Evolutionary conservation across 2,329 filamentous ascomycete genomes (phyloP).

Genomic region (Fusarium mundagurra): DNA sequence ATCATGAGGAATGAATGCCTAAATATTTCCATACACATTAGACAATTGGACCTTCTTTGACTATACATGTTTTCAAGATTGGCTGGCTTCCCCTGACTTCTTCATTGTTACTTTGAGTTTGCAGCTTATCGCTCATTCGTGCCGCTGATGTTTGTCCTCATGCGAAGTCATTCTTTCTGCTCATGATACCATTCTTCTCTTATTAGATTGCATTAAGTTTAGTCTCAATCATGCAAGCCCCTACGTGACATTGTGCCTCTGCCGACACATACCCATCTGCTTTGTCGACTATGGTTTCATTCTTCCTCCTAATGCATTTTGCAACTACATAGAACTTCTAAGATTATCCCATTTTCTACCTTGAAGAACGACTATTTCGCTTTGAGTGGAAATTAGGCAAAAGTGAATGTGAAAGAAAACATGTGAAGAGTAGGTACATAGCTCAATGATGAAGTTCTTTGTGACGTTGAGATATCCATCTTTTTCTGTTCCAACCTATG

Average conservation of each 20-base stretch:
- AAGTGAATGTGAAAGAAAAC: too few species aligned
- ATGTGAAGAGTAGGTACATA: too few species aligned
- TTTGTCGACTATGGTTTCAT: accelerated
- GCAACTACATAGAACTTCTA: background rate
- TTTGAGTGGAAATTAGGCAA: too few species aligned
- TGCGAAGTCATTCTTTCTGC: too few species aligned
- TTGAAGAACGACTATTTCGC: background rate
- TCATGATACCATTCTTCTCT: too few species aligned
- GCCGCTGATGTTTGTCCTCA: accelerated
- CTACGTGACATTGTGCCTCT: accelerated
- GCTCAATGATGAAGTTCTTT: too few species aligned
- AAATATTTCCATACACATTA: background rate
- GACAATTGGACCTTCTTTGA: background rate
- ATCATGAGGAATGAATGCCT: background rate
- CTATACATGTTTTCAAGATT: accelerated
- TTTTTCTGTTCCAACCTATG: too few species aligned
- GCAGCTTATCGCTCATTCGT: accelerated
- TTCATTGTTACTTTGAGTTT: accelerated
- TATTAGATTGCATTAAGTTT: background rate
- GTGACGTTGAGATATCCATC: too few species aligned
- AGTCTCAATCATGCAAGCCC: too few species aligned
- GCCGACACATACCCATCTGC: accelerated
- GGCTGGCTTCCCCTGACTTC: too few species aligned
- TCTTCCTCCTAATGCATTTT: background rate
- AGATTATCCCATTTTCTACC: background rate